Evolutionary conservation across 2,329 filamentous ascomycete genomes (phyloP).

Genomic region (Arthroderma uncinatum): DNA sequence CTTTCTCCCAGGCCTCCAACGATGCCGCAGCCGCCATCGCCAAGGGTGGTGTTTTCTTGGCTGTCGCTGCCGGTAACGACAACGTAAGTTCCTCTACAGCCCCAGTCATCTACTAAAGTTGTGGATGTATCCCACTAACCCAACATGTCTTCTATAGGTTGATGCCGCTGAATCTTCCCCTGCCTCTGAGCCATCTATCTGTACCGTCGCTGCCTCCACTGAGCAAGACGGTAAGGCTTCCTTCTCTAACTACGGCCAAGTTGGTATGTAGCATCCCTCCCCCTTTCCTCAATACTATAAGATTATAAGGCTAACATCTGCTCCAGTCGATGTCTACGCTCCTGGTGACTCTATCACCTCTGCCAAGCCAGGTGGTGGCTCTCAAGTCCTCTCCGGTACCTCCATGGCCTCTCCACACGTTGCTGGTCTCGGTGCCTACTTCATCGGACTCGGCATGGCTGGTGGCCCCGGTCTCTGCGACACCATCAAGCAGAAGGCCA

Average conservation of each 20-base stretch:
- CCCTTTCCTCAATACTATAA: too few species aligned
- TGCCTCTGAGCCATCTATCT: constrained; percentile 28
- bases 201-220: constrained; percentile 34
- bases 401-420: constrained; percentile 35
- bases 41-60: constrained; percentile 29
- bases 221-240: constrained; percentile 24
- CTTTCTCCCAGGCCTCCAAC: constrained; percentile 30
- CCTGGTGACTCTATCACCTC: constrained; percentile 44
- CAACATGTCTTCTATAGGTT: neutral
- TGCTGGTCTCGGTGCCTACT: constrained; percentile 44
- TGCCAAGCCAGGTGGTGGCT: constrained; percentile 37
- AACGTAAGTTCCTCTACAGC: constrained; percentile 16
- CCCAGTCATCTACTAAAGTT: too few species aligned
- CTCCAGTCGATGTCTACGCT: constrained; percentile 44
- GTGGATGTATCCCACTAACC: neutral
- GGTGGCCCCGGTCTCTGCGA: constrained; percentile 34
- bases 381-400: constrained; percentile 33
- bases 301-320: neutral
- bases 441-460: constrained; percentile 41
- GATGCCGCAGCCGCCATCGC: constrained; percentile 28
- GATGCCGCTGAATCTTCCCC: constrained; percentile 19
- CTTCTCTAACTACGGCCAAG: constrained; percentile 32
- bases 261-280: neutral
- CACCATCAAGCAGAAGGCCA: constrained; percentile 45
- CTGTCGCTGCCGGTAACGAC: constrained; percentile 35